phyloP scores from a whole-genome alignment of 108 stramenopile species.

The Mediolabrus comicus region DNA sequence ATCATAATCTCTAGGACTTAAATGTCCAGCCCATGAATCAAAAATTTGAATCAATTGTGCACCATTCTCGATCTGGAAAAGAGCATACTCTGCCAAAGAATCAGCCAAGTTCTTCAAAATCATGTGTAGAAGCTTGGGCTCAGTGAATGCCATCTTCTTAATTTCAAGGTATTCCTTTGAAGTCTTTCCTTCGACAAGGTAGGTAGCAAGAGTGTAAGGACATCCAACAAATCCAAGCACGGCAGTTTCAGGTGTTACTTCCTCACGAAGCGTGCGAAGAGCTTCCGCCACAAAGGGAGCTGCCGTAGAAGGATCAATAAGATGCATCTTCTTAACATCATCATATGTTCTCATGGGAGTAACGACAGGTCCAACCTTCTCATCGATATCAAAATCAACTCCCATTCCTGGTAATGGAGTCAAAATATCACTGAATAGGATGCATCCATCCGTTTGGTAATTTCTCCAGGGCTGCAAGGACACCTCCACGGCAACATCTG shows the following conservation, averaged over 20 bases:
- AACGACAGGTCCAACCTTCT: conserved; percentile 82
- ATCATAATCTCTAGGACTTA: conserved; percentile 91
- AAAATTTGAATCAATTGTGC: conserved; percentile 99
- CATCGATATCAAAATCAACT: conserved; percentile 95
- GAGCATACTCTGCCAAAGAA: conserved; percentile 90
- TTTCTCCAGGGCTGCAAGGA: conserved; percentile 96
- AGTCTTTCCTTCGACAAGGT: conserved; percentile 96
- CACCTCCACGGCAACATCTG: conserved; percentile 97
- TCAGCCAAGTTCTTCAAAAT: conserved; percentile 91
- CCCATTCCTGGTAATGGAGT: conserved; percentile 98
- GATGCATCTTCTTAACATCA: conserved; percentile 74
- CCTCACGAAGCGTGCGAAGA: conserved; percentile 81
- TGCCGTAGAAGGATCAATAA: conserved; percentile 78
- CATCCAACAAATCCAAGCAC: conserved; percentile 98
- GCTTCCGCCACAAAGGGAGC: conserved; percentile 92
- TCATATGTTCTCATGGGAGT: conserved; percentile 78
- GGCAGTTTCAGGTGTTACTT: conserved; percentile 88
- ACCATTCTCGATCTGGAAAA: conserved; percentile 95
- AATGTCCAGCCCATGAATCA: conserved; percentile 98
- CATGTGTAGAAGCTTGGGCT: conserved; percentile 87
- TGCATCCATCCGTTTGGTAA: conserved; percentile 96
- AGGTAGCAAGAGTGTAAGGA: conserved; percentile 98
- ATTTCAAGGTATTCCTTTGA: conserved; percentile 92
- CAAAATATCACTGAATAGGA: conserved; percentile 97
- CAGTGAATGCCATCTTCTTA: conserved; percentile 91